Conservation (phyloP, 1,284 basidiomycete species). For the Mrakiaceae sp. region DNA sequence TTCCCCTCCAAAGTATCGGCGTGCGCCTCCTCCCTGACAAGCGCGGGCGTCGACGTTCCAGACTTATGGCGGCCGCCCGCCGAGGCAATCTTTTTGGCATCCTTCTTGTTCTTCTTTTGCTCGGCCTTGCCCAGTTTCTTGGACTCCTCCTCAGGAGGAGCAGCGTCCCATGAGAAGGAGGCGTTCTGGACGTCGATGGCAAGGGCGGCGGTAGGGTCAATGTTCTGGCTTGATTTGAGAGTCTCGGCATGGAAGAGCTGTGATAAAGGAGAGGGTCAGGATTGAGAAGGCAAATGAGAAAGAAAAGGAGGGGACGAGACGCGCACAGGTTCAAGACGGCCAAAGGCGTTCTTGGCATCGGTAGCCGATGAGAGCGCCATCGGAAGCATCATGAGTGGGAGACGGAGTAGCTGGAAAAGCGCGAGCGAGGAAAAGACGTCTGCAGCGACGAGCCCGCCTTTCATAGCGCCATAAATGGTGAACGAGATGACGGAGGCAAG, state of each 20-base stretch:
- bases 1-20: too few relatives aligned
- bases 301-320: neutral
- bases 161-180: slow-evolving; percentile 72
- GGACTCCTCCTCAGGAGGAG: slow-evolving; percentile 45
- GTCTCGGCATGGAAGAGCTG: slow-evolving; percentile 68
- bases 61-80: neutral
- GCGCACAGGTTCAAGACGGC: slow-evolving; percentile 42
- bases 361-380: slow-evolving; percentile 62
- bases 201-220: slow-evolving; percentile 40
- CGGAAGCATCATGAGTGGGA: slow-evolving; percentile 41
- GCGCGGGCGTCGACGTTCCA: slow-evolving; percentile 38
- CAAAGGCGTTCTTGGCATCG: slow-evolving; percentile 65
- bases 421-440: slow-evolving; percentile 68
- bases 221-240: slow-evolving; percentile 44
- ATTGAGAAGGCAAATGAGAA: neutral
- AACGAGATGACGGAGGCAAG: slow-evolving; percentile 78
- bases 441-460: slow-evolving; percentile 16
- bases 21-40: slow-evolving; percentile 21
- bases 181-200: slow-evolving; percentile 57
- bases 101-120: slow-evolving; percentile 29
- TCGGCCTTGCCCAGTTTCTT: slow-evolving; percentile 32
- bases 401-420: slow-evolving; percentile 50
- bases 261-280: neutral
- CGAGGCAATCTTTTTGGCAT: slow-evolving; percentile 28
- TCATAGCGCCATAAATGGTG: slow-evolving; percentile 49